Base-by-base conservation (phyloP, 306 rosid species). In the Dalbergia cultrata region DNA sequence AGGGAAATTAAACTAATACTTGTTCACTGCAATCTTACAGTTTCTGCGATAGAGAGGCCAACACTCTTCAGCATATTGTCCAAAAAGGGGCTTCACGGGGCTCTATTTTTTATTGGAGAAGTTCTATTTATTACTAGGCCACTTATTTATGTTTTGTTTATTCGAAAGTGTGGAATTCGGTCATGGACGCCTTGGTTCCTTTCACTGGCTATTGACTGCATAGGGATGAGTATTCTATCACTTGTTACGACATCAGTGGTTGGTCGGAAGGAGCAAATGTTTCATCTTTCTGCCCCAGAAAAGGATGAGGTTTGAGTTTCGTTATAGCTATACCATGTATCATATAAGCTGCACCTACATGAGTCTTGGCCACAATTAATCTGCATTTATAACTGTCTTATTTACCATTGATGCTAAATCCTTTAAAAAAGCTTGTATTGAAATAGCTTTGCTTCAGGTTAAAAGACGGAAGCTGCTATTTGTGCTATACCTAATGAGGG, bases 161-260 rank as follows among this genome's bases (percentile, higher is more conserved):
- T 96, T 78, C 86, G 91, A 61, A 95, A 90, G 74, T 90, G 65
- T 70, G 97, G 99, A 18, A 66, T 53, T 79, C 86, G 91, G 39
- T 93, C 98, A 11, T 96, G 98, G 99, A 91, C 82, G 79, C 99
- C 99, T 70, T 96, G 99, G 98, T 86, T 92, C 77, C 63, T 93
- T 77, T 96, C 97, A 5, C 85, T 96, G 80, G 89, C 88, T 33
- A 75, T 90, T 73, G 99, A 96, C 72, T 60, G 86, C 84, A 26
- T 85, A 22, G 90, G 89, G 19, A 87, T 79, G 85, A 67, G 97
- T 66, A 80, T 90, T 82, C 87, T 93, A 74, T 89, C 96, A 61
- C 81, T 74, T 41, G 88, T 86, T 81, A 78, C 91, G 22, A 82
- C 92, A 10, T 72, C 88, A 7, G 70, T 31, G 19, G 70, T 54